Base-by-base conservation (phyloP, 208 protist genomes). In the Vickermania ingenoplastis region DNA sequence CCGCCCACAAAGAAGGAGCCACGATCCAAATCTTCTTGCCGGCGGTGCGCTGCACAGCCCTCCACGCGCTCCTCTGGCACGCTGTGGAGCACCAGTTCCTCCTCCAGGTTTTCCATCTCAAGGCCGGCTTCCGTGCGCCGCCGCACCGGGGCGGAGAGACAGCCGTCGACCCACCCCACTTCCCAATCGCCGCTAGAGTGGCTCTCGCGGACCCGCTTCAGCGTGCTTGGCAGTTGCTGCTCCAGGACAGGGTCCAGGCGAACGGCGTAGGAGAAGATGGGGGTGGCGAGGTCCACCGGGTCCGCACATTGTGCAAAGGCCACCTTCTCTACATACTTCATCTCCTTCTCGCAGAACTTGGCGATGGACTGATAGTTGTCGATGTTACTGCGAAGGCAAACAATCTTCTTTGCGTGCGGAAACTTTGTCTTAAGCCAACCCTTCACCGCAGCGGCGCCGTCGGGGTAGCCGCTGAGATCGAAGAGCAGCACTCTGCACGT, bases 1-100 rank as follows among this genome's bases (percentile, higher is more conserved):
- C 86, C 75, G 25, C 88, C 88, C 14, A 95, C 75, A 71, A 91
- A 92, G 70, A 86, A 90, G 29, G 81, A 81, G n/a, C 88, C 88
- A 4, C 78, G 66, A 28, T 81, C 77, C n/a, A 91, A 63, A 0
- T 77, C 80, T 14, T 69, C 51, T 53, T 31, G 5, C 60, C 81
- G 79, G 11, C 79, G 79, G 36, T 83, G 58, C 24, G 73, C 73
- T 3, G 88, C 85, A 55, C 83, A 87, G 29, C 61, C 53, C 59
- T 91, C 73, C 23, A 74, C 55, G 56, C 75, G 77, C 27, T 78
- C 71, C n/a, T 57, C 61, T 3, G 69, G 36, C 23, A 67, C 60
- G 3, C 88, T 71, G 1, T 71, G 75, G 49, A 83, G 79, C 3
- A 59, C 49, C 30, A 63, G 69, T 24, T 71, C 69, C 21, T 49